These are phyloP conservation scores for Ganoderma boninense DNA, from an alignment of 1,284 basidiomycete species.

Conservation along the genomic window DNA sequence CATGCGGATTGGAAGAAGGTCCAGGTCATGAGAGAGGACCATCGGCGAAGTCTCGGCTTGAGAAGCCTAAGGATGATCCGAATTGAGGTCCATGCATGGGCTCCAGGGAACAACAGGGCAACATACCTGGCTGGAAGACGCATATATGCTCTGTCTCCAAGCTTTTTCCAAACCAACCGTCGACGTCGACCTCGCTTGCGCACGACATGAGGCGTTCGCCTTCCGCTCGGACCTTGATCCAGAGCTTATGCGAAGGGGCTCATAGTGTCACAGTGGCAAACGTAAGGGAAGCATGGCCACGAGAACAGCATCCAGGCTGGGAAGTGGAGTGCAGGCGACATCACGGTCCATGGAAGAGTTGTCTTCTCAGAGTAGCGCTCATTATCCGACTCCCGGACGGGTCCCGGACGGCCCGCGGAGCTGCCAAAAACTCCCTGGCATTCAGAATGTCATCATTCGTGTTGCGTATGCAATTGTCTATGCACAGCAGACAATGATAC, in stretches of 20 bases:
- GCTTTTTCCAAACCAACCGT: background rate
- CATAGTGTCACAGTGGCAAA: background rate
- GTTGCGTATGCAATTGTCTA: background rate
- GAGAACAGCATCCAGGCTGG: background rate
- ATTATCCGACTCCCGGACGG: background rate
- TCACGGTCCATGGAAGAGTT: background rate
- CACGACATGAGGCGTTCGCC: background rate
- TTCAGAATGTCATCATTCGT: background rate
- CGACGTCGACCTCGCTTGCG: background rate
- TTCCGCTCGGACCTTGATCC: background rate
- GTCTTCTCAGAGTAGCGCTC: background rate
- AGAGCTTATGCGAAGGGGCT: background rate
- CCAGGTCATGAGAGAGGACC: slow-evolving; percentile 11
- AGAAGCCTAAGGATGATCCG: background rate
- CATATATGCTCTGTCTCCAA: background rate
- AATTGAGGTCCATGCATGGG: background rate
- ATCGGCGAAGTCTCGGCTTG: slow-evolving; percentile 11
- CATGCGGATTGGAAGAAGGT: background rate
- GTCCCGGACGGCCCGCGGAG: background rate
- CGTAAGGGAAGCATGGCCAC: background rate
- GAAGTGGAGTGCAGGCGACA: background rate
- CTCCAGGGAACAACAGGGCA: background rate
- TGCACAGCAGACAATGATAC: background rate
- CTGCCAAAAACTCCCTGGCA: no score
- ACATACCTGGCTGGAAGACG: background rate